phyloP scores from a whole-genome alignment of 2,329 filamentous ascomycete genomes.

The Cytospora schulzeri region DNA sequence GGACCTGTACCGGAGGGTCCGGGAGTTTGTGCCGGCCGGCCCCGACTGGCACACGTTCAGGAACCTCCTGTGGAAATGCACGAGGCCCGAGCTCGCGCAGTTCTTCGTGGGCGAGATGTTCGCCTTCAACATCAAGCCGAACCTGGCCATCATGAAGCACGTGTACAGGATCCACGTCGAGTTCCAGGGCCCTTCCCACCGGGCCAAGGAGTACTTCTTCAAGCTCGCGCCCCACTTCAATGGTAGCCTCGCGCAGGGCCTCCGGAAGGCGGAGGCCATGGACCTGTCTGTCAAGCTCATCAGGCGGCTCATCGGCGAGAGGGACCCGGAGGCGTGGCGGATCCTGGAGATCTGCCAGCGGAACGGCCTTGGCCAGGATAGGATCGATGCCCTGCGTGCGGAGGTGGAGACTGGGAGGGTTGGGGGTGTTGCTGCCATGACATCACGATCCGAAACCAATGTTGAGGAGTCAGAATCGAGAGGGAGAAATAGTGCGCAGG shows the following conservation, averaged over 20 bases:
- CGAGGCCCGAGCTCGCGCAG: constrained; percentile 23
- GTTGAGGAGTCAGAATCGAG: neutral
- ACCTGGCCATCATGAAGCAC: constrained; percentile 16
- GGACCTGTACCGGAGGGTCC: constrained; percentile 24
- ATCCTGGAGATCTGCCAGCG: constrained; percentile 23
- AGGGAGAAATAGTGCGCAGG: neutral
- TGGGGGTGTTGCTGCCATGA: neutral
- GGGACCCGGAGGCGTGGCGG: constrained; percentile 28
- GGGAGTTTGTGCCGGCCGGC: constrained; percentile 19
- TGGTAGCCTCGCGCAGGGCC: constrained; percentile 6
- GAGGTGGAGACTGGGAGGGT: constrained; percentile 24
- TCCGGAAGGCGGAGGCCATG: constrained; percentile 21
- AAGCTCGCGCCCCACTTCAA: constrained; percentile 17
- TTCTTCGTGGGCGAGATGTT: constrained; percentile 27
- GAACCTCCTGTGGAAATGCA: constrained; percentile 26
- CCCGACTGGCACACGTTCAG: constrained; percentile 24
- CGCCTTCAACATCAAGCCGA: constrained; percentile 22
- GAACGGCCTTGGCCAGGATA: constrained; percentile 21
- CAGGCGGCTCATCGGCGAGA: constrained; percentile 23
- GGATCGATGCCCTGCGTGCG: constrained; percentile 21
- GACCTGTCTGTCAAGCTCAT: constrained; percentile 25
- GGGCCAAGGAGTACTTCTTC: constrained; percentile 25
- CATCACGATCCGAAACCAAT: neutral
- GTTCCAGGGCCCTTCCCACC: constrained; percentile 16
- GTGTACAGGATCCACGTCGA: constrained; percentile 27